Conservation (phyloP, 108 stramenopile genomes). For the Epithemia pelagica region DNA sequence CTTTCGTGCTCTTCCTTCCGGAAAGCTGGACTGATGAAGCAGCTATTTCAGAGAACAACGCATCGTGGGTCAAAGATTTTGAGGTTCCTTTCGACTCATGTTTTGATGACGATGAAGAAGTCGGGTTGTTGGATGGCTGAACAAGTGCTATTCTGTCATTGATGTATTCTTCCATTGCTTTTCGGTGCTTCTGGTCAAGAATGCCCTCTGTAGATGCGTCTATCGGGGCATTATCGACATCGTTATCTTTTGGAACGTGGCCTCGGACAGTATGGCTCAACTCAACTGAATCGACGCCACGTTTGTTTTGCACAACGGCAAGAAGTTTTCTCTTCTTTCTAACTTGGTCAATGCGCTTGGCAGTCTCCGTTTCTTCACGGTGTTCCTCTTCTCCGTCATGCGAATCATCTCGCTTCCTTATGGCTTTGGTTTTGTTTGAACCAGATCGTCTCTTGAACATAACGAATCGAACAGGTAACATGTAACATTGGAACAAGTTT, state of each 20-base stretch:
- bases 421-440: background rate
- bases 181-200: conserved; percentile 15
- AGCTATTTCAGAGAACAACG: conserved; percentile 12
- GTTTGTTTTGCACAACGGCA: conserved; percentile 9
- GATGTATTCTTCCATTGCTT: conserved; percentile 25
- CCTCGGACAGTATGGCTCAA: background rate
- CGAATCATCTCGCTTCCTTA: background rate
- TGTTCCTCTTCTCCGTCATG: conserved; percentile 1
- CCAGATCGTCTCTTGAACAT: background rate
- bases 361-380: background rate
- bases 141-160: background rate
- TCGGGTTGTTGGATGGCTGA: background rate
- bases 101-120: conserved; percentile 3
- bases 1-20: background rate
- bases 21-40: background rate
- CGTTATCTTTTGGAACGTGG: background rate
- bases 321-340: conserved; percentile 23
- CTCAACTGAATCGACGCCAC: conserved; percentile 5
- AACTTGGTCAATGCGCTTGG: conserved; percentile 5
- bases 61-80: conserved; percentile 4
- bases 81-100: background rate
- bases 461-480: too few relatives aligned
- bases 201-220: conserved; percentile 4
- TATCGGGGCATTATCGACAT: background rate
- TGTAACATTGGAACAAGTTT: too few relatives aligned